Evolutionary conservation across 495 filamentous ascomycete species (phyloP).

Genomic region (Beverwykella pulmonaria): DNA sequence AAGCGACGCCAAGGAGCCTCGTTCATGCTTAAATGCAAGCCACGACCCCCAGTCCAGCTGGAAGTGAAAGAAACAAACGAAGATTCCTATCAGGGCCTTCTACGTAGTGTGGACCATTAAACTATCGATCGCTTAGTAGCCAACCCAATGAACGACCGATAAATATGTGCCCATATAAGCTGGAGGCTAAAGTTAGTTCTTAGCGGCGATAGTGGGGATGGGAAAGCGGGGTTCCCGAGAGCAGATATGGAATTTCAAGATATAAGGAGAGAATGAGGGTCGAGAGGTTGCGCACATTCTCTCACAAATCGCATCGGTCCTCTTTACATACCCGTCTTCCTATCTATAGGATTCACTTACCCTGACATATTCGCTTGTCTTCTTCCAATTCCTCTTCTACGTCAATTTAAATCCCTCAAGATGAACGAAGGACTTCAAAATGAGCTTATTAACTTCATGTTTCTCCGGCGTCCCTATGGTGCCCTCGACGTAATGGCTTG

Average conservation of each 20-base stretch:
- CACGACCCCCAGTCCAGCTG: not conserved
- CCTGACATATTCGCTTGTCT: no score
- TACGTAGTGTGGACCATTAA: not conserved
- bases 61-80: not conserved
- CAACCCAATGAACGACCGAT: not conserved
- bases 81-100: no score
- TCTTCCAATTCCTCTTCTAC: no score
- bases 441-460: constrained; percentile 26
- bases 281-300: no score
- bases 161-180: no score
- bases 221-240: no score
- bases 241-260: no score
- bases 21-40: not conserved
- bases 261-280: not conserved
- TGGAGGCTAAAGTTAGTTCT: no score
- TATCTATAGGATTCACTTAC: no score
- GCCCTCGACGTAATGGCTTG: constrained; percentile 15
- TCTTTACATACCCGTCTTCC: no score
- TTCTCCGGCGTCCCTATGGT: constrained; percentile 14
- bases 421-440: constrained; percentile 20
- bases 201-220: not conserved
- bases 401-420: no score
- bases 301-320: no score
- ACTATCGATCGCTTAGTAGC: not conserved
- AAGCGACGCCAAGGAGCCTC: not conserved